These are phyloP conservation scores for Epicoccum sorghinum DNA, from an alignment of 2,329 filamentous ascomycete genomes.

Conservation along the genomic window DNA sequence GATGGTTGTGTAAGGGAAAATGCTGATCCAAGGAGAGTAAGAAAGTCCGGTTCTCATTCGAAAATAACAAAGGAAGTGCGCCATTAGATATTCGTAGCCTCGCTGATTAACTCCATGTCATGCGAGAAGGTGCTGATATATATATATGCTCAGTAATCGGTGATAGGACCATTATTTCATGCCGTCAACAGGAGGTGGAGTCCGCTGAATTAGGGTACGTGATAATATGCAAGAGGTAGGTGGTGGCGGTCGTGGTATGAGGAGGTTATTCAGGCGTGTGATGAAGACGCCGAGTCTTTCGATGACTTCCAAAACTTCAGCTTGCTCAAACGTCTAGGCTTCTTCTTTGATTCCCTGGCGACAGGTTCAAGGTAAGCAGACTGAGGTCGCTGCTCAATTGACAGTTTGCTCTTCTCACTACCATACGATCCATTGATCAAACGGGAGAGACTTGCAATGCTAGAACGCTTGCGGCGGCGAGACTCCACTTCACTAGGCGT, in stretches of 20 bases:
- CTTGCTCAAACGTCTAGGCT: slow-evolving; percentile 72
- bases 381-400: slow-evolving; percentile 64
- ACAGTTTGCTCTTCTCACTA: slow-evolving; percentile 76
- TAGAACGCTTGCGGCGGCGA: slow-evolving; percentile 74
- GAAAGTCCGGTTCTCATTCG: slow-evolving; percentile 41
- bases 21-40: slow-evolving; percentile 36
- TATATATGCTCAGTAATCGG: slow-evolving; percentile 28
- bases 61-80: slow-evolving; percentile 36
- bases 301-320: slow-evolving; percentile 75
- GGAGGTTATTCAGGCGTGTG: slow-evolving; percentile 26
- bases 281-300: slow-evolving; percentile 37
- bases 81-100: slow-evolving; percentile 48
- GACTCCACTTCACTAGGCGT: slow-evolving; percentile 47
- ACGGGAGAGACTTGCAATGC: slow-evolving; percentile 76
- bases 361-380: slow-evolving; percentile 61
- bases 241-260: slow-evolving; percentile 6
- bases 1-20: slow-evolving; percentile 26
- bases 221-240: slow-evolving; percentile 19
- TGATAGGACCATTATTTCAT: slow-evolving; percentile 45
- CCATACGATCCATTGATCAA: slow-evolving; percentile 71
- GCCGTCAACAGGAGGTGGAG: slow-evolving; percentile 34
- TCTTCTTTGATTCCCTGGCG: slow-evolving; percentile 67
- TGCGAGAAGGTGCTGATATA: slow-evolving; percentile 34
- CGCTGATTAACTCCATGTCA: slow-evolving; percentile 47
- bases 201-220: slow-evolving; percentile 29